Conservation (phyloP, 306 rosid species). For the Arachis hypogaea region DNA sequence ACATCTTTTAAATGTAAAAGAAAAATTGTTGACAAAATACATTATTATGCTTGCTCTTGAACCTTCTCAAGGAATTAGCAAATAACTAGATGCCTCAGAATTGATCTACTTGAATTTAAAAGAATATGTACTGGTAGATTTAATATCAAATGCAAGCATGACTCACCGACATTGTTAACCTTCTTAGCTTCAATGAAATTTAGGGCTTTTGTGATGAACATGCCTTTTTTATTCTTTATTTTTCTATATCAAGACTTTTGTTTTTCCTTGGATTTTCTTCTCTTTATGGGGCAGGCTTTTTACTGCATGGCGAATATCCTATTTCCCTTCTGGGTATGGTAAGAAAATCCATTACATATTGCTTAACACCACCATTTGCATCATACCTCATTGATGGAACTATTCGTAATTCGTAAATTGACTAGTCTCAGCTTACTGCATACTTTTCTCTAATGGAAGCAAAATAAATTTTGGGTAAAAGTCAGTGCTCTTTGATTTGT, state of each 20-base stretch:
- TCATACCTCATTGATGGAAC: background rate
- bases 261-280: background rate
- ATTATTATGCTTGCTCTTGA: background rate
- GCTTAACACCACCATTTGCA: slow-evolving; percentile 2
- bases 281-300: background rate
- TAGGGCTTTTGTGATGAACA: background rate
- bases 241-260: background rate
- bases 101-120: slow-evolving; percentile 9
- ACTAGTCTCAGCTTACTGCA: background rate
- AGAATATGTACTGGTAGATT: background rate
- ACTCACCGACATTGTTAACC: background rate
- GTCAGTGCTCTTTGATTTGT: background rate
- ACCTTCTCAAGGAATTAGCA: background rate
- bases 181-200: background rate
- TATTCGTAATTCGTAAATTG: background rate
- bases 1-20: no score
- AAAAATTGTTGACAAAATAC: no score
- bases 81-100: background rate
- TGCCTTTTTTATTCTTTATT: background rate
- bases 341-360: background rate
- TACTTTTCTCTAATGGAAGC: background rate
- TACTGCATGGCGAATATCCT: no score
- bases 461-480: background rate
- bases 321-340: no score
- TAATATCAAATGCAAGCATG: slow-evolving; percentile 2